Evolutionary conservation across 306 rosid species (phyloP).

Genomic region (Comarum palustre): DNA sequence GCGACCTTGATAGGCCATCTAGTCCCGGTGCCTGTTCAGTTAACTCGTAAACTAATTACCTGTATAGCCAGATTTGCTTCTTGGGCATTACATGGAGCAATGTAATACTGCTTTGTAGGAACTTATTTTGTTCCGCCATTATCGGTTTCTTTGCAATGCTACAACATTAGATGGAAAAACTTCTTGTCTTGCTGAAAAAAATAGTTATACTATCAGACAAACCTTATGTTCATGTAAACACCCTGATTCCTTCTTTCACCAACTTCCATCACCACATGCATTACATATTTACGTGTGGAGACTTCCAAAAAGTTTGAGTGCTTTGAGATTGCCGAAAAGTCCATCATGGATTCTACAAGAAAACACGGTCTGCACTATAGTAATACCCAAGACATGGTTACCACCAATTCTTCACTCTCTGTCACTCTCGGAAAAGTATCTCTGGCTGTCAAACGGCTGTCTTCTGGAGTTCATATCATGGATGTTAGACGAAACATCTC

Average conservation of each 20-base stretch:
- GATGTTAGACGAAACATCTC: slow-evolving; percentile 31
- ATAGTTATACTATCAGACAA: too few species aligned
- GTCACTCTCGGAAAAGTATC: slow-evolving; percentile 56
- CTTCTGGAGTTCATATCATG: slow-evolving; percentile 36
- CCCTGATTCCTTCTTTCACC: not conserved
- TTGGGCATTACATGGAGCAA: too few species aligned
- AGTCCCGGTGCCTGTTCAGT: too few species aligned
- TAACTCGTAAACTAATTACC: too few species aligned
- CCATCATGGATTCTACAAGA: not conserved
- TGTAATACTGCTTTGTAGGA: too few species aligned
- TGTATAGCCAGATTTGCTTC: too few species aligned
- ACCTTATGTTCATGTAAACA: not conserved
- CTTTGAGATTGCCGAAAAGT: not conserved
- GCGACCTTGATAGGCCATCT: too few species aligned
- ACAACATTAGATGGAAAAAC: too few species aligned
- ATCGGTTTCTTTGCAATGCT: too few species aligned
- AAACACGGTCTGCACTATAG: not conserved
- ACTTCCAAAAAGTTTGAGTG: not conserved
- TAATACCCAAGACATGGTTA: not conserved
- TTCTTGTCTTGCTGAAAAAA: too few species aligned
- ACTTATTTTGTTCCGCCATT: too few species aligned
- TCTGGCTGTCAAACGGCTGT: slow-evolving; percentile 55
- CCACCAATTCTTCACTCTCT: slow-evolving; percentile 22
- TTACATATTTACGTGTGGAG: not conserved
- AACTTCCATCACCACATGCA: not conserved